Evolutionary conservation across 1,139 yeast genomes (phyloP).

Genomic region (Sugiyamaella japonica): DNA sequence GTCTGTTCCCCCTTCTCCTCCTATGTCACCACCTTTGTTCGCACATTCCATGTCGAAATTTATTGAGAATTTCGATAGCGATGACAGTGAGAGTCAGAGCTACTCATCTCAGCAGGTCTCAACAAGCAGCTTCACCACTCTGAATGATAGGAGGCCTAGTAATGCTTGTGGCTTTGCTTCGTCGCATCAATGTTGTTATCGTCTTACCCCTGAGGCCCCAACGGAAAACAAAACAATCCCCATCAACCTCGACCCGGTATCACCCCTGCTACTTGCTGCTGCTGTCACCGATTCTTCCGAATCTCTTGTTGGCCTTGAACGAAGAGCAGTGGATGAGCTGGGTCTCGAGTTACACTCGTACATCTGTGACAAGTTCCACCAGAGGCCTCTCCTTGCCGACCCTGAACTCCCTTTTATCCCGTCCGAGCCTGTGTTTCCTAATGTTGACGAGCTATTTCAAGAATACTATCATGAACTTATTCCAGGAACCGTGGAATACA

Average conservation of each 20-base stretch:
- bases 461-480: constrained; percentile 29
- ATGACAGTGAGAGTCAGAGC: background rate
- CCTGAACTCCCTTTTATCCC: constrained; percentile 35
- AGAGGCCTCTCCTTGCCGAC: constrained; percentile 33
- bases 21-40: constrained; percentile 19
- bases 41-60: constrained; percentile 18
- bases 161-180: background rate
- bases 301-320: constrained; percentile 28
- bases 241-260: constrained; percentile 32
- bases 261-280: constrained; percentile 28
- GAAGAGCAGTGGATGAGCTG: constrained; percentile 26
- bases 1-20: constrained; percentile 22
- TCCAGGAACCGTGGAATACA: constrained; percentile 26
- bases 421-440: constrained; percentile 30
- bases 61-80: constrained; percentile 17
- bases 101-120: background rate
- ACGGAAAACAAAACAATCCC: constrained; percentile 25
- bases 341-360: constrained; percentile 28
- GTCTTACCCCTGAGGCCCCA: constrained; percentile 26
- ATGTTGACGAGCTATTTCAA: constrained; percentile 29
- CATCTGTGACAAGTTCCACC: constrained; percentile 32
- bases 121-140: constrained; percentile 6
- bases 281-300: constrained; percentile 23
- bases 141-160: constrained; percentile 1
- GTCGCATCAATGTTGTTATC: constrained; percentile 9